phyloP scores from a whole-genome alignment of 805 yeast genomes.

The Ascoidea asiatica region DNA sequence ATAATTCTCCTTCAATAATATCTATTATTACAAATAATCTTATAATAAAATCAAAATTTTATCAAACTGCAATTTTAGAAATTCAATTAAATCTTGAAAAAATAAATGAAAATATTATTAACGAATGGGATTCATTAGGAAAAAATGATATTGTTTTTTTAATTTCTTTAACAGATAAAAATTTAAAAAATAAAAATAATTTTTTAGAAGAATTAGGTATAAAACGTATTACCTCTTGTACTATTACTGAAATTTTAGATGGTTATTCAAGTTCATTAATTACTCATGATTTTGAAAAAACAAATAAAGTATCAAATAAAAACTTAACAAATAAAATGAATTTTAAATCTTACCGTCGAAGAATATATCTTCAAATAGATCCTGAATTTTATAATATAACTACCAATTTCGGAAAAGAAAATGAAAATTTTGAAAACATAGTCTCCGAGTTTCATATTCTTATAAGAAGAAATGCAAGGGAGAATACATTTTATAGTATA shows the following conservation, averaged over 20 bases:
- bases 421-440: conserved; percentile 1
- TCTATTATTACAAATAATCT: conserved; percentile 6
- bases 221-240: conserved; percentile 13
- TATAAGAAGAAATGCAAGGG: conserved; percentile 13
- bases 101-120: conserved; percentile 3
- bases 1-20: conserved; percentile 9
- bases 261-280: conserved; percentile 7
- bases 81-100: conserved; percentile 12
- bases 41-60: conserved; percentile 14
- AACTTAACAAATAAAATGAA: conserved; percentile 1
- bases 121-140: conserved; percentile 17
- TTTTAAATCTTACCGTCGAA: conserved; percentile 5
- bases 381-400: conserved; percentile 2
- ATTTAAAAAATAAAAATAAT: conserved; percentile 3
- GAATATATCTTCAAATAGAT: conserved; percentile 15
- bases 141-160: conserved; percentile 15
- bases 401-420: conserved; percentile 6
- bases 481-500: conserved; percentile 13
- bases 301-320: neutral
- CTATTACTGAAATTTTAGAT: conserved; percentile 14
- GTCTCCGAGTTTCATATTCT: conserved; percentile 11
- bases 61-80: conserved; percentile 15
- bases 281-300: neutral
- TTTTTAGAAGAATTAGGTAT: conserved; percentile 13
- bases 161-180: conserved; percentile 8